These are phyloP conservation scores for Plantago coronopus DNA, from an alignment of 305 asterid species.

Conservation along the genomic window DNA sequence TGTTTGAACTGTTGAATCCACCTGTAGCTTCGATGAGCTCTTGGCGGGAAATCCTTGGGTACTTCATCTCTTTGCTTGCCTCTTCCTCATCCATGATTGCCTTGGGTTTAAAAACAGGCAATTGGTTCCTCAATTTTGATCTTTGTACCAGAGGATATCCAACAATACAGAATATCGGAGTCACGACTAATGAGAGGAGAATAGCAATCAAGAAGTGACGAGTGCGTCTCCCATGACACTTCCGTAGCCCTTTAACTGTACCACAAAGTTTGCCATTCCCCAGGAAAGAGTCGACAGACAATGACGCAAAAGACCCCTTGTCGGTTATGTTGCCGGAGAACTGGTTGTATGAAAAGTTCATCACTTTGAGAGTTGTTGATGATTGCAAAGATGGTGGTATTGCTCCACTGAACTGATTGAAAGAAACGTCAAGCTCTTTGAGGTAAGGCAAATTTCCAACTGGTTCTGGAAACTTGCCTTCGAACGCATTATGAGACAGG, in stretches of 20 bases:
- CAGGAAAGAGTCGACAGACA: constrained; percentile 41
- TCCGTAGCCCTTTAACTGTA: constrained; percentile 39
- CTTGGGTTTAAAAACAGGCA: constrained; percentile 27
- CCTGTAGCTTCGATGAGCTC: constrained; percentile 72
- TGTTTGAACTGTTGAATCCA: constrained; percentile 50
- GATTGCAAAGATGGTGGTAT: constrained; percentile 46
- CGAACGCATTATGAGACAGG: constrained; percentile 40
- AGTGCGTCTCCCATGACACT: constrained; percentile 37
- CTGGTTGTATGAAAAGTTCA: constrained; percentile 63
- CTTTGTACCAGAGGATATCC: constrained; percentile 46
- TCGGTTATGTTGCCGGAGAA: constrained; percentile 48
- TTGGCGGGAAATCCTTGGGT: constrained; percentile 53
- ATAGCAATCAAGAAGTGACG: constrained; percentile 51
- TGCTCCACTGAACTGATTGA: constrained; percentile 48
- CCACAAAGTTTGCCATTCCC: constrained; percentile 64
- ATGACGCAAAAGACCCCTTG: constrained; percentile 48
- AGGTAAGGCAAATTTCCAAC: constrained; percentile 60
- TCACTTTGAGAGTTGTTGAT: constrained; percentile 42
- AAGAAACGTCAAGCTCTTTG: constrained; percentile 58
- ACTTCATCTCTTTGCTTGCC: constrained; percentile 40
- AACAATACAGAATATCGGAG: constrained; percentile 53
- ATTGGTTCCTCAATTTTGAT: constrained; percentile 36
- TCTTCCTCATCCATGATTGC: constrained; percentile 32
- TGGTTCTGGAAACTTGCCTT: constrained; percentile 52
- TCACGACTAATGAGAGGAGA: constrained; percentile 53